Percentiles rank a stretch among this genome's conserved stretches.
Evolutionary conservation across 768 basidiomycete genomes (phyloP).

Genomic region (Mycena sanguinolenta): DNA sequence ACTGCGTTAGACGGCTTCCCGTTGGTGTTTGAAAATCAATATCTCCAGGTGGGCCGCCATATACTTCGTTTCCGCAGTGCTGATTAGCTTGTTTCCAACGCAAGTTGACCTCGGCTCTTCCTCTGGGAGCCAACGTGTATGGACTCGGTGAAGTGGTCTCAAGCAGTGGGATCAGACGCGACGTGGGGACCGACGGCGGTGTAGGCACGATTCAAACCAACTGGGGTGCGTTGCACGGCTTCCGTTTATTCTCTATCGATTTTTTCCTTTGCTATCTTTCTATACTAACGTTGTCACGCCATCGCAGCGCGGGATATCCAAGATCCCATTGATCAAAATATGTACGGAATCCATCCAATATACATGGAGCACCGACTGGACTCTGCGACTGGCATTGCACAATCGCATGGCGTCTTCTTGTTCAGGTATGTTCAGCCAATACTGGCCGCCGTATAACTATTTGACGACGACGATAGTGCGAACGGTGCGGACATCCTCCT

Average conservation of each 20-base stretch:
- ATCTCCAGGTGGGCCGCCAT: slow-evolving; percentile 67
- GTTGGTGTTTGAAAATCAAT: slow-evolving; percentile 61
- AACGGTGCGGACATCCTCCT: slow-evolving; percentile 78
- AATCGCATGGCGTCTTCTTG: slow-evolving; percentile 85
- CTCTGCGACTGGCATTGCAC: slow-evolving; percentile 59
- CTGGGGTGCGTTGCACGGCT: slow-evolving; percentile 59
- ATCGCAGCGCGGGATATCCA: slow-evolving; percentile 62
- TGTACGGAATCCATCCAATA: slow-evolving; percentile 81
- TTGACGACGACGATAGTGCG: neutral
- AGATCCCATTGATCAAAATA: slow-evolving; percentile 76
- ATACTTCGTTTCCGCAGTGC: neutral
- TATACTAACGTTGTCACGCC: too few species aligned
- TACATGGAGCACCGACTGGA: slow-evolving; percentile 82
- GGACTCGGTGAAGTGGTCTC: slow-evolving; percentile 83
- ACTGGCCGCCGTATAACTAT: too few species aligned
- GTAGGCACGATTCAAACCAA: slow-evolving; percentile 74
- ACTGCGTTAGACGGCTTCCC: slow-evolving; percentile 71
- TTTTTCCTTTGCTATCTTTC: neutral
- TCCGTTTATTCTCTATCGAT: neutral
- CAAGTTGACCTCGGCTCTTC: slow-evolving; percentile 75
- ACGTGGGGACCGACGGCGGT: slow-evolving; percentile 63
- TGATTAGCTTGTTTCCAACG: neutral
- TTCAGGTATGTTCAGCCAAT: slow-evolving; percentile 59
- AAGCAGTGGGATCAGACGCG: slow-evolving; percentile 76
- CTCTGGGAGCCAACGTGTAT: slow-evolving; percentile 78